Evolutionary conservation across 2,329 filamentous ascomycete species (phyloP).

Genomic region (Malbranchea cinnamomea): DNA sequence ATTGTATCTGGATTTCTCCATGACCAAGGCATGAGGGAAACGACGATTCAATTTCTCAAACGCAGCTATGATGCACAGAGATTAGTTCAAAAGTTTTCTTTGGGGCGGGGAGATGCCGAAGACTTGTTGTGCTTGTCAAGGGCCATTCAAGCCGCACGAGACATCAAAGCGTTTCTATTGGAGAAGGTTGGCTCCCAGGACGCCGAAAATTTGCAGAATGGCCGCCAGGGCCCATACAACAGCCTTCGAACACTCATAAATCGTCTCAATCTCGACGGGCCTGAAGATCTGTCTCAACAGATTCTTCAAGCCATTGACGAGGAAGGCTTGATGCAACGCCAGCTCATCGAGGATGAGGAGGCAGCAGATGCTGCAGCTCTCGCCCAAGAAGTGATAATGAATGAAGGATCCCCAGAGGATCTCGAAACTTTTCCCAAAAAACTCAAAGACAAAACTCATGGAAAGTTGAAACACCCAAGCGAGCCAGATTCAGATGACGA

Average conservation of each 20-base stretch:
- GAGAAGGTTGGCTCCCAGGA: conserved; percentile 11
- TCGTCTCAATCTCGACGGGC: conserved; percentile 41
- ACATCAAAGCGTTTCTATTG: conserved; percentile 35
- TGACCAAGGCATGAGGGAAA: conserved; percentile 52
- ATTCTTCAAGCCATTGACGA: conserved; percentile 80
- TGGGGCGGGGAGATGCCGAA: conserved; percentile 82
- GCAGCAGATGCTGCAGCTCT: conserved; percentile 56
- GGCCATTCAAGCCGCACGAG: conserved; percentile 61
- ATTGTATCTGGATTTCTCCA: conserved; percentile 63
- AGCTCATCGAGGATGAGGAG: conserved; percentile 59
- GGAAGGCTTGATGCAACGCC: conserved; percentile 69
- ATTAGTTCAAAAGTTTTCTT: conserved; percentile 82
- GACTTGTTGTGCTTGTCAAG: conserved; percentile 72
- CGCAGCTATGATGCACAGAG: conserved; percentile 75
- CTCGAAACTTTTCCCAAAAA: conserved; percentile 41
- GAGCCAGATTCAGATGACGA: conserved; percentile 24
- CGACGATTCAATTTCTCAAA: conserved; percentile 51
- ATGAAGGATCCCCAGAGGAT: conserved; percentile 48
- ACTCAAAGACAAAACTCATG: conserved; percentile 17
- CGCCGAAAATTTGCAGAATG: conserved; percentile 12
- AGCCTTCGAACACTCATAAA: conserved; percentile 19
- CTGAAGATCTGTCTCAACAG: conserved; percentile 50
- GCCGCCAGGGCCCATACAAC: conserved; percentile 19
- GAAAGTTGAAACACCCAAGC: conserved; percentile 15
- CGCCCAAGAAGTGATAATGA: conserved; percentile 54